Conservation (phyloP, 768 basidiomycete species). For the Russula virescens region DNA sequence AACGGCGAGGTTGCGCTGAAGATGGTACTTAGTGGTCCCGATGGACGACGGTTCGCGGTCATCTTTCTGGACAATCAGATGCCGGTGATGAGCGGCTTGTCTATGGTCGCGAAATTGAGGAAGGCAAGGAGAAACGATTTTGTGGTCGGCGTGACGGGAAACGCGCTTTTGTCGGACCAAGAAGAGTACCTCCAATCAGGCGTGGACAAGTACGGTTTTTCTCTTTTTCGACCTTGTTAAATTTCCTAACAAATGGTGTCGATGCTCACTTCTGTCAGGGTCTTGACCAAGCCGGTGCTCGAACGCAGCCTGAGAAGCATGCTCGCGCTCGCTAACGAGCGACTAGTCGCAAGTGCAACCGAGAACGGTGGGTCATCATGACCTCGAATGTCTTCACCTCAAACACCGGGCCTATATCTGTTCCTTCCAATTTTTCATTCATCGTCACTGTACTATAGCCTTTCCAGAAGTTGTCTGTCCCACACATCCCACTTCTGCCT, state of each 20-base stretch:
- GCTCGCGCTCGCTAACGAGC: constrained; percentile 40
- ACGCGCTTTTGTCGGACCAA: constrained; percentile 43
- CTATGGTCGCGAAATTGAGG: constrained; percentile 59
- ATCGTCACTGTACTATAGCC: background rate
- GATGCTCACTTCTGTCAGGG: constrained; percentile 34
- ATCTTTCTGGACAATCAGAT: constrained; percentile 73
- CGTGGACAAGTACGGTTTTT: constrained; percentile 55
- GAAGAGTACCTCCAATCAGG: constrained; percentile 71
- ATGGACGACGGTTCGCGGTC: constrained; percentile 35
- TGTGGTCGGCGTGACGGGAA: constrained; percentile 71
- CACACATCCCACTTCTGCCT: background rate
- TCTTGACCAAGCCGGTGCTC: constrained; percentile 74
- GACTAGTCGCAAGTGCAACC: constrained; percentile 16
- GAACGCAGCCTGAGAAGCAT: constrained; percentile 47
- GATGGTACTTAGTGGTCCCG: constrained; percentile 47
- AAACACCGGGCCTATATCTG: too few species aligned
- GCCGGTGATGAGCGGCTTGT: constrained; percentile 73
- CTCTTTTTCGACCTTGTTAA: background rate
- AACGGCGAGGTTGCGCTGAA: constrained; percentile 77
- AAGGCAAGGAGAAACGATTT: constrained; percentile 64
- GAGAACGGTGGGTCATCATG: constrained; percentile 26
- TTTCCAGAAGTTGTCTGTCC: background rate
- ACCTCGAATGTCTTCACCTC: background rate
- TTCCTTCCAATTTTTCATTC: too few species aligned
- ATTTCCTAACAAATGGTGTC: background rate